phyloP scores from a whole-genome alignment of 164 flowering plant genomes.

The Warburgia ugandensis region DNA sequence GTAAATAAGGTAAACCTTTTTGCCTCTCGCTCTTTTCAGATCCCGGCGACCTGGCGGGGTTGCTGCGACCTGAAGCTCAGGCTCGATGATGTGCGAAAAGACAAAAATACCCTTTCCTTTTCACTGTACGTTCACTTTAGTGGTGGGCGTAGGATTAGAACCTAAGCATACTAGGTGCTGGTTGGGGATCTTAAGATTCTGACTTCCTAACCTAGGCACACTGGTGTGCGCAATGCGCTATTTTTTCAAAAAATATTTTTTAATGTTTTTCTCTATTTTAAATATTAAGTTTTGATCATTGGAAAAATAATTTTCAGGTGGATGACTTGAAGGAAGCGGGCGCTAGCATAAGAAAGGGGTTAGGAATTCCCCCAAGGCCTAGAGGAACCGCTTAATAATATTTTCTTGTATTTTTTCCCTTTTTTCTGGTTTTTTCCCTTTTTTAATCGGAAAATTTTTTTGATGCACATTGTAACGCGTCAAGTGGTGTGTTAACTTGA shows the following conservation, averaged over 20 bases:
- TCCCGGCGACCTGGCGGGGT: too few relatives aligned
- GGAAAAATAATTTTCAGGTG: constrained; percentile 24
- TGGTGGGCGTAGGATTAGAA: background rate
- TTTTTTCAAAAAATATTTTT: background rate
- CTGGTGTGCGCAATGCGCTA: background rate
- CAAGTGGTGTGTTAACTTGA: too few relatives aligned
- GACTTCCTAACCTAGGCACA: background rate
- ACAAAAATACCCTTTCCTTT: too few relatives aligned
- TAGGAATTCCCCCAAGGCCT: constrained; percentile 42
- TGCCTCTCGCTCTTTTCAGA: background rate
- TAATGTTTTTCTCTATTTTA: background rate
- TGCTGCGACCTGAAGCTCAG: background rate
- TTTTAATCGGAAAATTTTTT: too few relatives aligned
- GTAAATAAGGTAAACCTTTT: constrained; percentile 34
- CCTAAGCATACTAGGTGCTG: too few relatives aligned
- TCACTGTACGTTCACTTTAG: too few relatives aligned
- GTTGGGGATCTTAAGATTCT: background rate
- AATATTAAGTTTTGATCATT: background rate
- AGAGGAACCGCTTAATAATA: constrained; percentile 11
- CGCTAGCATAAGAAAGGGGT: constrained; percentile 33
- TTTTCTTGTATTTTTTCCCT: too few relatives aligned
- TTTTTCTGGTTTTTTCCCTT: too few relatives aligned
- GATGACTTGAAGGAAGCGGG: constrained; percentile 49
- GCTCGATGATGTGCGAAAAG: background rate
- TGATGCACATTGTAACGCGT: too few relatives aligned